These are phyloP conservation scores for Hymenoscyphus scutula DNA, from an alignment of 2,329 filamentous ascomycete genomes.

Conservation along the genomic window DNA sequence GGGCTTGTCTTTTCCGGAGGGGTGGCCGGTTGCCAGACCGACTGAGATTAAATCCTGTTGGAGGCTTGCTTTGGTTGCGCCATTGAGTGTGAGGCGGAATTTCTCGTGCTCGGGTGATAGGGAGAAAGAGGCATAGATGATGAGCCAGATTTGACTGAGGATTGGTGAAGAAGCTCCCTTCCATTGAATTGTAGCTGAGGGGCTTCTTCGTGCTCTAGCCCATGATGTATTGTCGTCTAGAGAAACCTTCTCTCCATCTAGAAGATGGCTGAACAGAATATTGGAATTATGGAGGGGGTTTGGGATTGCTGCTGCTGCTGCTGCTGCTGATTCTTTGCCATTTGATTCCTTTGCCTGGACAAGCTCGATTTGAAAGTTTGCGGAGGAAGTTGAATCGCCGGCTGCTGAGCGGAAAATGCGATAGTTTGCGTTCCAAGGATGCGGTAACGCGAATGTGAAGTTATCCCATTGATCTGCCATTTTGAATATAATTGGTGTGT, in stretches of 20 bases:
- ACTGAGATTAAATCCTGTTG: conserved; percentile 35
- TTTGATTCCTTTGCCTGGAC: neutral
- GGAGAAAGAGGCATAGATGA: conserved; percentile 40
- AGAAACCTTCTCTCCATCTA: conserved; percentile 12
- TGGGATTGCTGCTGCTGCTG: neutral
- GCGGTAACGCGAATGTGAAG: conserved; percentile 10
- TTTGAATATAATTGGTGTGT: neutral
- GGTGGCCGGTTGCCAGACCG: conserved; percentile 25
- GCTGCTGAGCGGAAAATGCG: conserved; percentile 7
- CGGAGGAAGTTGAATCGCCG: conserved; percentile 2
- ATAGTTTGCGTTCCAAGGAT: conserved; percentile 8
- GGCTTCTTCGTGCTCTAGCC: conserved; percentile 36
- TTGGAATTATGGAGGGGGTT: conserved; percentile 1
- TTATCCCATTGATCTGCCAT: conserved; percentile 15
- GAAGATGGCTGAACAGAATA: conserved; percentile 19
- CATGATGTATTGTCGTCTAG: conserved; percentile 40
- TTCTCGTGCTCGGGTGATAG: conserved; percentile 35
- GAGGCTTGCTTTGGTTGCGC: conserved; percentile 31
- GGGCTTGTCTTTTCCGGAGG: conserved; percentile 12
- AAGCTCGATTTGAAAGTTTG: conserved; percentile 9
- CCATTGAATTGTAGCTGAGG: conserved; percentile 38
- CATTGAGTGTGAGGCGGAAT: conserved; percentile 37
- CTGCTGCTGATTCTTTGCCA: neutral
- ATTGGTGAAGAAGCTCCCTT: conserved; percentile 32
- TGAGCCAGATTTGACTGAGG: conserved; percentile 40